Conservation (phyloP, 2,329 filamentous ascomycete genomes). For the Teratosphaeria epicoccoides region DNA sequence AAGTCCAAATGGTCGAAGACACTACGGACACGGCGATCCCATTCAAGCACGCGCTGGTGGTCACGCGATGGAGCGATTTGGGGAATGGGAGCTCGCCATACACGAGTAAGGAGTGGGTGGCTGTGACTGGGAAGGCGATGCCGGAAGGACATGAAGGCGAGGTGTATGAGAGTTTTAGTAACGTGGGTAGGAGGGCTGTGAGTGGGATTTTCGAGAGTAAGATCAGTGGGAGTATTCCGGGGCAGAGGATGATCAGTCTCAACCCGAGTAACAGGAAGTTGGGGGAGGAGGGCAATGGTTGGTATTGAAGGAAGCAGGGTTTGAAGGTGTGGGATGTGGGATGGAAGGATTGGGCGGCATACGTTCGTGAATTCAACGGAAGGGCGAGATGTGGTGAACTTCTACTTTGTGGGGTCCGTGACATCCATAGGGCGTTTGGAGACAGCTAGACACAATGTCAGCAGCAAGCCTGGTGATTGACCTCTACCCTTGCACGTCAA, state of each 20-base stretch:
- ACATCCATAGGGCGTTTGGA: no score
- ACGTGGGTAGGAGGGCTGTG: conserved; percentile 45
- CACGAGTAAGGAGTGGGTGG: conserved; percentile 43
- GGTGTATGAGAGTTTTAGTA: conserved; percentile 44
- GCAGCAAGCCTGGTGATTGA: no score
- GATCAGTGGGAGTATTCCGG: conserved; percentile 43
- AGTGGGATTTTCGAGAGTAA: conserved; percentile 50
- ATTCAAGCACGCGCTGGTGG: conserved; percentile 51
- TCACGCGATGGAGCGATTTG: conserved; percentile 53
- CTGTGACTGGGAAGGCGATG: conserved; percentile 38
- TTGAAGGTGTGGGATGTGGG: no score
- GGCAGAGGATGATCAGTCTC: conserved; percentile 47
- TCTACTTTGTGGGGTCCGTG: no score
- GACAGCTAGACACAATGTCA: no score
- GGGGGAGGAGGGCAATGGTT: conserved; percentile 46
- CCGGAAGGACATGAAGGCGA: conserved; percentile 5
- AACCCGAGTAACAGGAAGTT: conserved; percentile 46
- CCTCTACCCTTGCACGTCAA: no score
- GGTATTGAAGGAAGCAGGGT: conserved; percentile 48
- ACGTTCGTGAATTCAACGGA: no score
- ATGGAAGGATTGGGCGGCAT: no score
- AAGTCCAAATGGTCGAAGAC: conserved; percentile 50
- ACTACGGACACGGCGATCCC: conserved; percentile 29
- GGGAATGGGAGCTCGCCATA: conserved; percentile 43
- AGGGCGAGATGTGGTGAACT: no score